Conservation (phyloP, 345 rosid genomes). For the Viola odorata region DNA sequence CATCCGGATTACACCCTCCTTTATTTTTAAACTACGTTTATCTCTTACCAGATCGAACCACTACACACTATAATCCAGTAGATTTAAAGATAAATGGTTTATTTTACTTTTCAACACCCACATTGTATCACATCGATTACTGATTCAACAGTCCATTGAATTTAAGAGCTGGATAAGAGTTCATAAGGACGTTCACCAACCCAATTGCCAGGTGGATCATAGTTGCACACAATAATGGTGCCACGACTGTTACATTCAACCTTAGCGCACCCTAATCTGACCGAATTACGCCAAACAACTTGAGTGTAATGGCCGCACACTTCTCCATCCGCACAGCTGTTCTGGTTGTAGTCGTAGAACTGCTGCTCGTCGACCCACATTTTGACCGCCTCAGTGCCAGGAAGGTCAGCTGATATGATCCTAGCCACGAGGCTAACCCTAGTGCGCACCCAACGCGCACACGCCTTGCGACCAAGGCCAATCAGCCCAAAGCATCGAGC, state of each 20-base stretch:
- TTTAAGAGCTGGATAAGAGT: not conserved
- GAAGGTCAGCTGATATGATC: not conserved
- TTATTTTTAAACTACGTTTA: too few relatives aligned
- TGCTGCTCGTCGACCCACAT: conserved; percentile 28
- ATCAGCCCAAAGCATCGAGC: too few relatives aligned
- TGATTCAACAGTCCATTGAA: not conserved
- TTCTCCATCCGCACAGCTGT: conserved; percentile 2
- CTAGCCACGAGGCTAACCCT: not conserved
- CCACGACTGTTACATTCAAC: conserved; percentile 21
- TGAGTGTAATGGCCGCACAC: conserved; percentile 33
- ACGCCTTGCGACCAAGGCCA: too few relatives aligned
- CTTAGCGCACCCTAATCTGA: conserved; percentile 21
- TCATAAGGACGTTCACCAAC: conserved; percentile 13
- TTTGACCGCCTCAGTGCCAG: conserved; percentile 13
- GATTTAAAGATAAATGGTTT: too few relatives aligned
- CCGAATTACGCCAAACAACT: conserved; percentile 20
- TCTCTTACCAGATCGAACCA: too few relatives aligned
- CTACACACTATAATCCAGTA: too few relatives aligned
- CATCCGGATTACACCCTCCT: too few relatives aligned
- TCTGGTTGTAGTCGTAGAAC: conserved; percentile 16
- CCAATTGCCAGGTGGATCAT: conserved; percentile 21
- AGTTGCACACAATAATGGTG: conserved; percentile 26
- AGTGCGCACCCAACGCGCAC: too few relatives aligned
- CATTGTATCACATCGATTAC: not conserved
- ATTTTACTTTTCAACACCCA: too few relatives aligned